Base-by-base conservation (phyloP, 2,329 filamentous ascomycete species). In the Alternaria sp. region DNA sequence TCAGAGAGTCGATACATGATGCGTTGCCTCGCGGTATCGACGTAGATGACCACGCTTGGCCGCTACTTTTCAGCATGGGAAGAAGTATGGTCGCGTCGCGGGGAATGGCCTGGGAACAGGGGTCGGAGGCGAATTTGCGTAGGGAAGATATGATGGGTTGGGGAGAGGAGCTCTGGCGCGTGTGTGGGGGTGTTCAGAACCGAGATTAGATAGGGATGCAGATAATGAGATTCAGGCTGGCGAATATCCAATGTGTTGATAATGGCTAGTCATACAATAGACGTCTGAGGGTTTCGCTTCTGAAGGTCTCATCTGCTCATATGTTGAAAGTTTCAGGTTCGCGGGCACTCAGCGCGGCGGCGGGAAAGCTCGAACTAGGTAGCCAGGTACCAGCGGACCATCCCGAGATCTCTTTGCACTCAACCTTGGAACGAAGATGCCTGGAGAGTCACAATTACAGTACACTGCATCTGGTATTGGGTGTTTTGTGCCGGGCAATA, bases 11-110 rank as follows among this genome's bases (percentile, higher is more conserved):
- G 6, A 43, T 62, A 11, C 21, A 20, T 20, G 49, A 33, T 28
- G 60, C 53, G n/a, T 6, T 67, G 12, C 63, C 60, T 5, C 18
- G 20, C 9, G 60, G 41, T 10, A 47, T 66, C 14, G 18, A 44
- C 6, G n/a, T 46, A 28, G 25, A 25, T 7, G 15, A 43, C 11
- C 9, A 21, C 5, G 47, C 59, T 7, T 58, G 45, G 61, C 41
- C 25, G 3, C n/a, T 55, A 33, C 21, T 65, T 26, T 46, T 55
- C 18, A 37, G 30, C 21, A 54, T 46, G 28, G n/a, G 10, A 9
- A 56, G 53, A 14, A 25, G 3, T 15, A 63, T 63, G 60, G 18
- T 60, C 33, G 20, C 18, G 14, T 56, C 28, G 33, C 43, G 62
- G 5, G 5, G 15, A 8, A 11, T 23, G 10, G 56, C 53, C 6